Base-by-base conservation (phyloP, 2,329 filamentous ascomycete genomes). In the Reticulascus tulasneorum region DNA sequence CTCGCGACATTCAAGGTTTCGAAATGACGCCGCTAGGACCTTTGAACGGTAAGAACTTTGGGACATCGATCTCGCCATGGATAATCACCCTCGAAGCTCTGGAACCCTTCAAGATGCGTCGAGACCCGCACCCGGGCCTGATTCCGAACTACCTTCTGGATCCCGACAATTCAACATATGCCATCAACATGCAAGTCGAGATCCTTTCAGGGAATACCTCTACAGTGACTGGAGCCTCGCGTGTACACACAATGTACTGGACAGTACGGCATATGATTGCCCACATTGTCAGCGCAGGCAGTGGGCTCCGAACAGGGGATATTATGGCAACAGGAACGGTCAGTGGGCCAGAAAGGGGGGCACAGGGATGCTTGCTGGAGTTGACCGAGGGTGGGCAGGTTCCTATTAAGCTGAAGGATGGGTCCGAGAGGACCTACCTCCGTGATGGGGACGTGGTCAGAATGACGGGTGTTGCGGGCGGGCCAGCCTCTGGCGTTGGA, bases 1-100 rank as follows among this genome's bases (percentile, higher is more conserved):
- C 76, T 15, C 63, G 77, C n/a, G 78, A 82, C 49, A 75, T 83
- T 15, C 78, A 82, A 51, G 66, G 57, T 0, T 60, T 75, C 16
- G 79, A 82, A 46, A 81, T 82, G 76, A 62, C 60, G 4, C 77
- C 77, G 0, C 56, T 82, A 0, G 78, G 78, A 0, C 79, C 79
- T 0, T 66, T 82, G 34, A 78, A 80, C 33, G 67, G 70, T 3
- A 84, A 83, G 52, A 72, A 68, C 21, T 79, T 81, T 27, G 69
- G 66, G 7, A 82, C 77, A 0, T 69, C 66, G 1, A 72, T 83
- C 16, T 76, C 72, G 0, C 76, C 79, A 0, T 83, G 79, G 79
- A 59, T 82, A 10, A 54, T 82, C 4, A 78, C 76, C 0, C 58
- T 75, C 2, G 77, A 81, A 23, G 78, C 79, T 0, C 51, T 83